Evolutionary conservation across 148 eudicot genomes (phyloP).

Genomic region (Vaccinium vitisidaea): DNA sequence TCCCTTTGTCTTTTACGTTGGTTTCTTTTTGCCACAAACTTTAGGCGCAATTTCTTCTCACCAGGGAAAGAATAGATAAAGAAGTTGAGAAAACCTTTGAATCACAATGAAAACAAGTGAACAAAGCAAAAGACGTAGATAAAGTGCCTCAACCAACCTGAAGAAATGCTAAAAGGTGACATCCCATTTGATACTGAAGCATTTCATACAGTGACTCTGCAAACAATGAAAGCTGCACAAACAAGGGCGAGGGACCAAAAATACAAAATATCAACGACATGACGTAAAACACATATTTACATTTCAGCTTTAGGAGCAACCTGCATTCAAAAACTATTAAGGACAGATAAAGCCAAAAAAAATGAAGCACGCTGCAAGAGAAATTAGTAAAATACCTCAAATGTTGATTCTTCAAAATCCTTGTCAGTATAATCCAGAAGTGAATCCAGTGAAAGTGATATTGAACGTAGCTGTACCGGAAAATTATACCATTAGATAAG

Average conservation of each 20-base stretch:
- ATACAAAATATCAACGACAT: neutral
- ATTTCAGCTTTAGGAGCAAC: conserved; percentile 6
- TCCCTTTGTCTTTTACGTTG: conserved; percentile 76
- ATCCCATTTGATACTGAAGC: conserved; percentile 95
- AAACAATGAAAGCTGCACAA: conserved; percentile 78
- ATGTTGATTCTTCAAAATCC: conserved; percentile 83
- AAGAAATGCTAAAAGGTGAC: conserved; percentile 66
- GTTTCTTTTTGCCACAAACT: conserved; percentile 68
- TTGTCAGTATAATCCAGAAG: conserved; percentile 80
- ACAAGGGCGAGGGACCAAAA: neutral
- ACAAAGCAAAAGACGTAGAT: neutral
- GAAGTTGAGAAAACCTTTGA: neutral
- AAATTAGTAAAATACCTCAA: conserved; percentile 57
- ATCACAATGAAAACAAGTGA: neutral
- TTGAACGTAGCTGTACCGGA: conserved; percentile 68
- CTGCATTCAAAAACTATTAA: neutral
- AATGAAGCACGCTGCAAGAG: neutral
- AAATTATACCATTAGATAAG: neutral
- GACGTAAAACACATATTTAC: neutral
- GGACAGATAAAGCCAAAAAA: neutral
- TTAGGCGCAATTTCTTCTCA: conserved; percentile 65
- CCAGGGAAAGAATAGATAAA: neutral
- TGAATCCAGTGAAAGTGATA: conserved; percentile 90
- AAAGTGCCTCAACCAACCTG: conserved; percentile 47
- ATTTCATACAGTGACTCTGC: conserved; percentile 95